Conservation (phyloP, 1,284 basidiomycete species). For the Hemileia vastatrix region DNA sequence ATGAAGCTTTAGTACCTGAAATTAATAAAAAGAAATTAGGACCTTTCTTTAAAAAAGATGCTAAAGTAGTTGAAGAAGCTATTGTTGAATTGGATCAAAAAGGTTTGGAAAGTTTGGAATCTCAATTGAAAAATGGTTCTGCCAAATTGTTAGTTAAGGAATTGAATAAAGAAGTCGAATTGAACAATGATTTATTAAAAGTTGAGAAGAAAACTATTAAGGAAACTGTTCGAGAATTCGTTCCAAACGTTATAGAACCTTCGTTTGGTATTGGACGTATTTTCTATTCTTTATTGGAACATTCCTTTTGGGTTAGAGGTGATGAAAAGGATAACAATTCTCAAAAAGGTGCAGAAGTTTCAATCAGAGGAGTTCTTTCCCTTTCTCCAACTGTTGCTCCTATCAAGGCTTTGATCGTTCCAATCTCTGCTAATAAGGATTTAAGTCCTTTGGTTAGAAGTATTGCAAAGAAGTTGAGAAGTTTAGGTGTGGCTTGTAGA, state of each 20-base stretch:
- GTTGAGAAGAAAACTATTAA: slow-evolving; percentile 43
- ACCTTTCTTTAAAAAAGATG: slow-evolving; percentile 43
- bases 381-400: slow-evolving; percentile 41
- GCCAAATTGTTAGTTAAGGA: slow-evolving; percentile 20
- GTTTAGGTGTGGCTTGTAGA: slow-evolving; percentile 35
- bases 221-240: slow-evolving; percentile 42
- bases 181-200: slow-evolving; percentile 37
- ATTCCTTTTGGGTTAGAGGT: slow-evolving; percentile 43
- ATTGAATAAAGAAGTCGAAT: slow-evolving; percentile 32
- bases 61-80: slow-evolving; percentile 41
- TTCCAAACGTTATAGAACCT: slow-evolving; percentile 44
- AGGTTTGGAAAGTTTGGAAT: slow-evolving; percentile 31
- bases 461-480: slow-evolving; percentile 36
- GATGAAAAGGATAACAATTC: slow-evolving; percentile 23
- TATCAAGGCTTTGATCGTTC: slow-evolving; percentile 42
- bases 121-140: slow-evolving; percentile 34
- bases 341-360: slow-evolving; percentile 30
- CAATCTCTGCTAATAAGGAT: slow-evolving; percentile 40
- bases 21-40: slow-evolving; percentile 41
- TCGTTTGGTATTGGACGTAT: slow-evolving; percentile 44
- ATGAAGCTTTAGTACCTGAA: slow-evolving; percentile 38
- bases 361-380: too few relatives aligned
- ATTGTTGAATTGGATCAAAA: slow-evolving; percentile 37
- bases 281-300: slow-evolving; percentile 43
- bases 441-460: slow-evolving; percentile 39